These are phyloP conservation scores for Pyrenula aspistea DNA, from an alignment of 495 filamentous ascomycete genomes.

Conservation along the genomic window DNA sequence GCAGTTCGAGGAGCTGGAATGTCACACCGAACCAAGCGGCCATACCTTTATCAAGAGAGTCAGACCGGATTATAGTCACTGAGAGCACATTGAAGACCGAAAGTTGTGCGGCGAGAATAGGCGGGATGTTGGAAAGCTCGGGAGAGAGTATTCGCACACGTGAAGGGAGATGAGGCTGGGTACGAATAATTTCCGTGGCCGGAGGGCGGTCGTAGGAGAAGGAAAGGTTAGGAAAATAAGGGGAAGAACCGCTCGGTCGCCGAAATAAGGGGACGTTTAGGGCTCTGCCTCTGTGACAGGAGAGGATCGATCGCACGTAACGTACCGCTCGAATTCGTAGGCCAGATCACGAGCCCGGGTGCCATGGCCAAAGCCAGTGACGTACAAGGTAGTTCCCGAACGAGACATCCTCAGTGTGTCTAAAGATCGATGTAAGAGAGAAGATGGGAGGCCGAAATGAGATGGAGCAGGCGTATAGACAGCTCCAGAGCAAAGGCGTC, in stretches of 20 bases:
- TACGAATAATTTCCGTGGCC: background rate
- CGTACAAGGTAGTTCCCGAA: conserved; percentile 88
- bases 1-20: conserved; percentile 93
- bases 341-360: conserved; percentile 98
- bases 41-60: conserved; percentile 57
- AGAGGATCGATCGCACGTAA: conserved; percentile 27
- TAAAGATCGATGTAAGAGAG: background rate
- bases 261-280: conserved; percentile 16
- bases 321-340: conserved; percentile 99
- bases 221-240: conserved; percentile 13
- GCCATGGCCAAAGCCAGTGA: conserved; percentile 94
- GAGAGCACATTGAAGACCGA: conserved; percentile 1
- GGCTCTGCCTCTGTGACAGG: conserved; percentile 40
- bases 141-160: background rate
- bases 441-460: background rate
- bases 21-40: conserved; percentile 95
- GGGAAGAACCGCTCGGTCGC: background rate
- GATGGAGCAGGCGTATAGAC: no score
- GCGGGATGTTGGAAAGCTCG: conserved; percentile 2
- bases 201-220: background rate
- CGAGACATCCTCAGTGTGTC: conserved; percentile 60
- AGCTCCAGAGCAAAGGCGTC: no score
- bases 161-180: conserved; percentile 1
- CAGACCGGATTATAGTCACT: conserved; percentile 4
- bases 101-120: conserved; percentile 3